Evolutionary conservation across 2,329 filamentous ascomycete species (phyloP), one percentile per base, ranked within the genome.

Genomic region (Chaetomiaceae sp.): DNA sequence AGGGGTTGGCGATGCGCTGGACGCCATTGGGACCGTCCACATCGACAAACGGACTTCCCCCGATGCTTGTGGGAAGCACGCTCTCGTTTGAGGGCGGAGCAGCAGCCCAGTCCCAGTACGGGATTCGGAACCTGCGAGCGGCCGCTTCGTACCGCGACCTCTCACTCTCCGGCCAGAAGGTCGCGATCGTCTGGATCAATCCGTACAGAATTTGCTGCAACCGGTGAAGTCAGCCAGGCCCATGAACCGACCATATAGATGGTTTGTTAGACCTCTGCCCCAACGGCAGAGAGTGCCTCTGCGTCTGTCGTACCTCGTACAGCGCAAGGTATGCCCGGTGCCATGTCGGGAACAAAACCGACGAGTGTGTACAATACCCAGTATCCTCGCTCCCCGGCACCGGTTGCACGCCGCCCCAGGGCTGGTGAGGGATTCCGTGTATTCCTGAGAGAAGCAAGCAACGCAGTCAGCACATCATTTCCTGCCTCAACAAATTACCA

Each of bases 281-380:
- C 48, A 37, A 27, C 6, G 14, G 19, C 25, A 42, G 3, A 11
- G 14, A 31, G 3, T 11, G 8, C 27, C 3, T 12, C 33, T 15
- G 22, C 8, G n/a, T n/a, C 36, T 43, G 34, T 44, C 65, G 49
- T 65, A 79, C 80, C 73, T 83, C 80, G 53, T 80, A 81, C 47
- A 83, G 67, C 27, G 76, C 78, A 54, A 94, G 74, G 68, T 92
- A 95, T 1, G 89, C 87, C 46, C 90, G 81, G 74, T 95, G 90
- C 90, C 90, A 95, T 36, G 84, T 79, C 36, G 86, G 82, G 66
- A 95, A 94, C 15, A 94, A 72, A 37, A 85, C 82, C 1, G 87
- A 88, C 22, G 77, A 80, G 69, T 95, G 90, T 14, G 82, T 81
- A 67, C 90, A 95, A 67, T 91, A 95, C 46, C 89, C 89, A 15